Base-by-base conservation (phyloP, 2,329 filamentous ascomycete genomes). In the Colletotrichum sp. region DNA sequence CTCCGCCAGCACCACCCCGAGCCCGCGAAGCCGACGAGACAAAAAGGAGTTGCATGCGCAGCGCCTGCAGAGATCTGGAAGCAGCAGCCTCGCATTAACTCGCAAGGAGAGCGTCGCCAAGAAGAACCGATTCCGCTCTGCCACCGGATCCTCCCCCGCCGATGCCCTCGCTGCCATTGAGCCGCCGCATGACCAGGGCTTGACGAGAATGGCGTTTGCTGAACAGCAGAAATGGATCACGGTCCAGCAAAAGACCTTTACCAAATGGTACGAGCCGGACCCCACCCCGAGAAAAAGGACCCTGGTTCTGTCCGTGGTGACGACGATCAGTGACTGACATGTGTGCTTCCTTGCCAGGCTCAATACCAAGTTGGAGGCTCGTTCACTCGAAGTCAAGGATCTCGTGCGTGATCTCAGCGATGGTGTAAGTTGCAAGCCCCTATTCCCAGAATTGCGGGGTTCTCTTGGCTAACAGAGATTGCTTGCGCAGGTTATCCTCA, bases 191-290 rank as follows among this genome's bases (percentile, higher is more conserved):
- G 88, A 90, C 78, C 87, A 86, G 79, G 86, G 84, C 78, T 83
- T 89, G 78, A 86, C 85, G 81, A 93, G 87, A 84, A 93, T 93
- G 92, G 91, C 90, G 74, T 91, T 88, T 83, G 86, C 89, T 78
- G 91, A 92, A 83, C 90, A 93, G 85, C 90, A 93, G 84, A 88
- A 89, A 84, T 94, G 92, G 92, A 90, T 94, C 80, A 92, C 89
- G 83, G 96, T 98, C 86, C 96, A 98, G 89, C 94, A 98, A 86
- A 99, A 98, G 91, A 99, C 97, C 32, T 99, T 99, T 86, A 98
- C 96, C 75, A 99, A 98, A 95, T 99, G 97, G 86, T 87, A 81
- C 60, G 80, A 66, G 36, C 55, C 62, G 34, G 48, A 72, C 52
- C 66, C 70, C 48, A 67, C 55, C 55, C 71, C 72, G 71, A 76